Conservation (phyloP, 1,284 basidiomycete species). For the Pseudomicrostroma phylloplanum region DNA sequence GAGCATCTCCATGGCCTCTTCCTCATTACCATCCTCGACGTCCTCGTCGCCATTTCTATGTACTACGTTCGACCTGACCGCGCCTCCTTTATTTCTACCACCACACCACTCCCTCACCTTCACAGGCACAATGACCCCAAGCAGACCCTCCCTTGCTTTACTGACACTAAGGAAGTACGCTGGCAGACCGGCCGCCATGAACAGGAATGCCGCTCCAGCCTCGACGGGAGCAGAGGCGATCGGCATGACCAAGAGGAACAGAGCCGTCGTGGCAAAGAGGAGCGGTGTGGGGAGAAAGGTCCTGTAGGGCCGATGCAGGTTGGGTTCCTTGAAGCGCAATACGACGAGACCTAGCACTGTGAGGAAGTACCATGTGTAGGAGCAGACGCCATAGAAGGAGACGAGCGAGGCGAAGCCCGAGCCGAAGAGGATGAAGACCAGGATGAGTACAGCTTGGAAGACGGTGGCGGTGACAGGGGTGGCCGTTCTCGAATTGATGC, state of each 20-base stretch:
- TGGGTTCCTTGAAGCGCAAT: conserved; percentile 81
- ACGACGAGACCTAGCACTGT: conserved; percentile 72
- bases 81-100: background rate
- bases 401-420: conserved; percentile 54
- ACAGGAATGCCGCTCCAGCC: conserved; percentile 43
- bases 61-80: background rate
- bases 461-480: conserved; percentile 35
- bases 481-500: conserved; percentile 18
- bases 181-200: background rate
- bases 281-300: conserved; percentile 87
- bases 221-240: conserved; percentile 85
- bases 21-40: conserved; percentile 2
- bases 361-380: conserved; percentile 42
- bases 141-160: background rate
- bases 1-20: conserved; percentile 6
- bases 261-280: conserved; percentile 78
- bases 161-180: conserved; percentile 1
- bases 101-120: conserved; percentile 1
- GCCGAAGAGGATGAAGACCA: conserved; percentile 40
- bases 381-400: conserved; percentile 53
- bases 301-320: conserved; percentile 62
- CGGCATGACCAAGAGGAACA: conserved; percentile 91
- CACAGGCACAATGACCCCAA: background rate
- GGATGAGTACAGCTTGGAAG: conserved; percentile 56
- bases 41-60: conserved; percentile 60